Base-by-base conservation (phyloP, 768 basidiomycete genomes). In the Lanmaoa pseudosensibilis region DNA sequence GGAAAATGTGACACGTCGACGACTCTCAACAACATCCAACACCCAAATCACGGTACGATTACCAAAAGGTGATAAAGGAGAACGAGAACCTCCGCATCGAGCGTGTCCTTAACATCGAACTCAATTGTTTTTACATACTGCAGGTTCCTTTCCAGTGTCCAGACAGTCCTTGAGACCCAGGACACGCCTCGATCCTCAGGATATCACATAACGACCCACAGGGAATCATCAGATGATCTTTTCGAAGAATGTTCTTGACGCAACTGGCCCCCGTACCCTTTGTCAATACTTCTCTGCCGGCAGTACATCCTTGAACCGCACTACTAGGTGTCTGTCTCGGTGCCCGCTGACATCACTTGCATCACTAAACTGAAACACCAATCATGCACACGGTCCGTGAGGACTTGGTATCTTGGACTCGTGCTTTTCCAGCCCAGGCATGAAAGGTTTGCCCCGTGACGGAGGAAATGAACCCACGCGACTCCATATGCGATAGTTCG, bases 1-100 rank as follows among this genome's bases (percentile, higher is more conserved):
- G 58, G 21, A 27, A 60, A 36, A n/a, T 7, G 36, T 48, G 46
- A 59, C 40, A 21, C 45, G 43, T 23, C 41, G 55, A 50, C 34
- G 32, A 30, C 45, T 30, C 21, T 19, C 12, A 5, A 21, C 13
- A 21, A 38, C 37, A 9, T 18, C 18, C 18, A 38, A 41, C 40
- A 19, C 39, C 18, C 18, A 38, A n/a, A 38, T 38, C 37, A 38
- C 16, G 9, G 5, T 11, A 40, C 12, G 11, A 19, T 40, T 40
- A 40, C 39, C n/a, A 40, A 40, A 40, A 19, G 19, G 10, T n/a
- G 38, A n/a, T 32, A 32, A 10, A 10, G 9, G 32, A 5, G 32
- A 32, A 32, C 32, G 9, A 11, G 32, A 11, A 32, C 32, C 32
- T 12, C 32, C 32, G 32, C 32, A 32, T 32, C 32, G n/a, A 39